These are phyloP conservation scores for Cladosporium oxysporum DNA, from an alignment of 2,329 filamentous ascomycete genomes.

Conservation along the genomic window DNA sequence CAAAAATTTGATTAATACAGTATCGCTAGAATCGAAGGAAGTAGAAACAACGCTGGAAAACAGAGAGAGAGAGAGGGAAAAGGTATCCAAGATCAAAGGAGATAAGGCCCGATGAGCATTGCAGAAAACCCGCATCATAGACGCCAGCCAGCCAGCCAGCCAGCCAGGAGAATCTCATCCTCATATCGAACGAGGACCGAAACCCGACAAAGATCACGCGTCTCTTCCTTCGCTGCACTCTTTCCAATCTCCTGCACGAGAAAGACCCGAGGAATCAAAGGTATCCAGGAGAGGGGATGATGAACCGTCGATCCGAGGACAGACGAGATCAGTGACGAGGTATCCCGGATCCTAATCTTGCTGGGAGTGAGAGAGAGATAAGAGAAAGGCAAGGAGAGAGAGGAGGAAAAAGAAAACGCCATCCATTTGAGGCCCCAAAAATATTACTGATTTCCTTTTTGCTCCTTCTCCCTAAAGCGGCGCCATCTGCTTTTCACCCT, in stretches of 20 bases:
- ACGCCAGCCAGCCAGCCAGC: neutral
- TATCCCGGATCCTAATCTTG: neutral
- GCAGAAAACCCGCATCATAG: neutral
- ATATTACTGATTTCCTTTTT: conserved; percentile 1
- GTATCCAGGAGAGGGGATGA: neutral
- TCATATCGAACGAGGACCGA: too few species aligned
- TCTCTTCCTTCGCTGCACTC: too few species aligned
- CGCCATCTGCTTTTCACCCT: neutral
- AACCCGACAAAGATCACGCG: too few species aligned
- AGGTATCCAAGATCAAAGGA: neutral
- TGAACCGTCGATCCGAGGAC: neutral
- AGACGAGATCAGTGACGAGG: neutral
- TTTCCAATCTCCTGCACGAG: too few species aligned
- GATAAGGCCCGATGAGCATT: neutral
- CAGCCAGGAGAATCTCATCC: neutral
- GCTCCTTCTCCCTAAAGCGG: neutral
- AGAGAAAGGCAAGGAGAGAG: neutral
- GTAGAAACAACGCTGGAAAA: neutral
- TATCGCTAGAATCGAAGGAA: conserved; percentile 4
- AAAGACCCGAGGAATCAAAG: neutral
- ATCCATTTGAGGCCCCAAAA: neutral
- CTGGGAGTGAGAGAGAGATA: neutral
- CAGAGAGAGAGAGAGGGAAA: too few species aligned
- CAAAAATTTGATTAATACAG: conserved; percentile 10
- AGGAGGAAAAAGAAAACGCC: neutral